Evolutionary conservation across 148 eudicot genomes (phyloP).

Genomic region (Drosera capensis): DNA sequence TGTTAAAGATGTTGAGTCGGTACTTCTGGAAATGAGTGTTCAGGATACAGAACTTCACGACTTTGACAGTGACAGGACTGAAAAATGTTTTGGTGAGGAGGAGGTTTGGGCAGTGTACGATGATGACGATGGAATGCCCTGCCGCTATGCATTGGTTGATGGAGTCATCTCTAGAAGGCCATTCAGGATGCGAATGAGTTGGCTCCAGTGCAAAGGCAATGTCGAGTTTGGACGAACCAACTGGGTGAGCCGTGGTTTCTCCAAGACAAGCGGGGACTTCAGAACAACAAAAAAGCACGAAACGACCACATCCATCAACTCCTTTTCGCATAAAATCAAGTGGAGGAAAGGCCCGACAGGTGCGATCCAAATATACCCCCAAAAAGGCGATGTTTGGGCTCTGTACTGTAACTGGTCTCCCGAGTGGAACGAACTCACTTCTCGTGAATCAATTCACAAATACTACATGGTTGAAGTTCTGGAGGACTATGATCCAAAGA

Average conservation of each 20-base stretch:
- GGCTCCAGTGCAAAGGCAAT: conserved; percentile 50
- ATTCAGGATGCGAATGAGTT: conserved; percentile 61
- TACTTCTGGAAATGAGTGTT: conserved; percentile 25
- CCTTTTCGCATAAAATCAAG: conserved; percentile 60
- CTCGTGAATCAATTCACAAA: conserved; percentile 44
- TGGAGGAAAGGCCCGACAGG: conserved; percentile 42
- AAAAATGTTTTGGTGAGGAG: conserved; percentile 37
- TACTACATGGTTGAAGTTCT: conserved; percentile 69
- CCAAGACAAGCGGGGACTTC: conserved; percentile 60
- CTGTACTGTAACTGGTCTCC: conserved; percentile 70
- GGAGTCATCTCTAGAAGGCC: conserved; percentile 46
- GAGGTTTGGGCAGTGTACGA: conserved; percentile 89
- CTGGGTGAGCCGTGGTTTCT: conserved; percentile 55
- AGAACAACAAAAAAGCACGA: conserved; percentile 30
- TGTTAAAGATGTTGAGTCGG: conserved; percentile 12
- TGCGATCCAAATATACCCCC: conserved; percentile 37
- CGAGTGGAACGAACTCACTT: conserved; percentile 56
- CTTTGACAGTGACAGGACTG: conserved; percentile 48
- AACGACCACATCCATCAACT: conserved; percentile 27
- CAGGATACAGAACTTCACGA: conserved; percentile 63
- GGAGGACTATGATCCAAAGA: conserved; percentile 39
- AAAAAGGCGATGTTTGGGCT: conserved; percentile 81
- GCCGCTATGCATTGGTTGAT: conserved; percentile 57
- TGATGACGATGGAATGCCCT: conserved; percentile 81
- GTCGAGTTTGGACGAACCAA: conserved; percentile 33